A percentile compares a stretch with the other conserved stretches of the same genome.
Conservation (phyloP, 768 basidiomycete species). For the Fomitopsis serialis region DNA sequence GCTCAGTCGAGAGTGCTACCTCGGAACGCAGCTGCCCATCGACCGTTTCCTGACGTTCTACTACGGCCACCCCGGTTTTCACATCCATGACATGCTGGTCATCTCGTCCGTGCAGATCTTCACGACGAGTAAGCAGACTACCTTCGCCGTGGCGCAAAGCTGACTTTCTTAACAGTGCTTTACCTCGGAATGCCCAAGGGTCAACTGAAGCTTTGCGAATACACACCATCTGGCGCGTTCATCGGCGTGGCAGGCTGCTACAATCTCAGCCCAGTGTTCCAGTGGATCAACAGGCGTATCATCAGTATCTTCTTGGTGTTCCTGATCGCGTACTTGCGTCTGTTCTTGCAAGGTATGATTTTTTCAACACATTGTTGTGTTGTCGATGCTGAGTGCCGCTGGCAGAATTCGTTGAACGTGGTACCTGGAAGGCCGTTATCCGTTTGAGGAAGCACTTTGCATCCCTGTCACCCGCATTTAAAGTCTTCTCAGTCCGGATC, state of each 20-base stretch:
- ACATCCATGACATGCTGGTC: conserved; percentile 99
- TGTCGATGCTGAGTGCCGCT: conserved; percentile 10
- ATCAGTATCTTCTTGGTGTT: conserved; percentile 98
- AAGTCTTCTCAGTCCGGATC: conserved; percentile 97
- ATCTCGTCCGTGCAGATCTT: conserved; percentile 96
- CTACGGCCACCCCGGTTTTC: conserved; percentile 99
- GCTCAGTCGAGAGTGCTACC: conserved; percentile 96
- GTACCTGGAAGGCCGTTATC: conserved; percentile 85
- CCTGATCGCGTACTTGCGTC: conserved; percentile 91
- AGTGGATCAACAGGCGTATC: conserved; percentile 95
- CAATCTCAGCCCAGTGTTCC: conserved; percentile 87
- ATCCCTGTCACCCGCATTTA: conserved; percentile 92
- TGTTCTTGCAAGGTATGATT: conserved; percentile 85
- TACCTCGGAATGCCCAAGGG: conserved; percentile 92
- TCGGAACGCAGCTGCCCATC: conserved; percentile 96
- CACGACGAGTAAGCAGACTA: conserved; percentile 68
- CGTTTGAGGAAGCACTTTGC: conserved; percentile 92
- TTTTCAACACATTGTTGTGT: not conserved
- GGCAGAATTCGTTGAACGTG: conserved; percentile 91
- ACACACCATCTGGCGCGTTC: conserved; percentile 66
- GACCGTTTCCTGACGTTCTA: conserved; percentile 99
- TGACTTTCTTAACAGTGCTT: conserved; percentile 56
- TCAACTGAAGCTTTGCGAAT: conserved; percentile 73
- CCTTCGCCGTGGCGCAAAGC: conserved; percentile 2
- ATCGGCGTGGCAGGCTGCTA: conserved; percentile 86